Base-by-base conservation (phyloP, 2,329 filamentous ascomycete species). In the Cordyceps pruinosa region DNA sequence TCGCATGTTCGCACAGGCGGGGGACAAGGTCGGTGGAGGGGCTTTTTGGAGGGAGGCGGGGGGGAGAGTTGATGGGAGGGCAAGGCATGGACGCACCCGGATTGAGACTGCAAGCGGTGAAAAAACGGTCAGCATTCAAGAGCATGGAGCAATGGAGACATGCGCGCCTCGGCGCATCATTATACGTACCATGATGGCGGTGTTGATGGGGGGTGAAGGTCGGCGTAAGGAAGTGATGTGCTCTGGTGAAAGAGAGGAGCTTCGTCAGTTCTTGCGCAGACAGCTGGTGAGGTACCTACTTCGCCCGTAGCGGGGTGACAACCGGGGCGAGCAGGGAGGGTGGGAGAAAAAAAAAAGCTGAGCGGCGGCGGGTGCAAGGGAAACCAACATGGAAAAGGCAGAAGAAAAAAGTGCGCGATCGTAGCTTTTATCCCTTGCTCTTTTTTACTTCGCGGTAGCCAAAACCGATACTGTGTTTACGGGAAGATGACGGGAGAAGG, bases 101-200 rank as follows among this genome's bases (percentile, higher is more conserved):
- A 86, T 81, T 85, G 81, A 84, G 83, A 86, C 83, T 86, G 35
- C 15, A 30, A 23, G 32, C 15, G 10, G 30, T 42, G n/a, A 34
- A 48, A 41, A 32, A 25, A 25, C 4, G 13, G 48, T 57, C 23
- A 57, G 19, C 9, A 41, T 30, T 46, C 23, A 7, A 41, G 17
- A 4, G 7, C 3, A n/a, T 42, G 17, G 25, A 8, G 15, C 12
- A n/a, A 25, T 25, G 15, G 10, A 44, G 30, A 23, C 23, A 9
- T 8, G 28, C 21, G 50, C 50, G 50, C 37, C 32, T 23, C 7
- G 32, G 52, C 52, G 52, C 52, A 55, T 46, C 23, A 47, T 39
- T 35, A 13, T 39, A 56, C 53, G 35, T 56, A 56, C 53, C 53
- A 56, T 56, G 53, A 56, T 48, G 53, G 34, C 45, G 53, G 44